Percentiles rank a stretch among this genome's conserved stretches.
These are phyloP conservation scores for Discostella pseudostelligera DNA, from an alignment of 108 stramenopile genomes.

Conservation along the genomic window DNA sequence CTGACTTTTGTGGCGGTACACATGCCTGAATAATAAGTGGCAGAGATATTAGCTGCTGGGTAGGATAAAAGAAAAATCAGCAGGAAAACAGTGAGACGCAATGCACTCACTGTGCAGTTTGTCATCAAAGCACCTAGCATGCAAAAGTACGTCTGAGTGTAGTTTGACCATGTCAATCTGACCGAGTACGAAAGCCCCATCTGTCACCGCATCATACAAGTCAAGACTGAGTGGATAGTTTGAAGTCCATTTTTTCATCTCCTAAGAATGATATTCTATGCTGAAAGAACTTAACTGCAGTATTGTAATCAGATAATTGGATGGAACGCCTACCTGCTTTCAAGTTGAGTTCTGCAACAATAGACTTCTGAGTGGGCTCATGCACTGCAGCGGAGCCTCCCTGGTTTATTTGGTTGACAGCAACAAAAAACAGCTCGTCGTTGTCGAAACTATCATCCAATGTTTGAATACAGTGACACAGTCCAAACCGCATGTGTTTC, in stretches of 20 bases:
- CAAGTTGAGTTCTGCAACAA: constrained; percentile 27
- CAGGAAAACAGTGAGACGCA: not conserved
- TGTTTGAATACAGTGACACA: constrained; percentile 10
- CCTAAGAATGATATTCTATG: constrained; percentile 29
- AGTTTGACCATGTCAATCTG: not conserved
- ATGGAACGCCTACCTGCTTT: constrained; percentile 22
- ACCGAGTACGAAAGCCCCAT: constrained; percentile 12
- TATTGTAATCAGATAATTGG: constrained; percentile 11
- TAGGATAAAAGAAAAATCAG: not conserved
- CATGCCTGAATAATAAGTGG: not conserved
- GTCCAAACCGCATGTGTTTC: constrained; percentile 19
- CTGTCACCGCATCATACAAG: constrained; percentile 21
- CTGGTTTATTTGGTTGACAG: constrained; percentile 26
- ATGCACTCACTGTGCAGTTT: not conserved
- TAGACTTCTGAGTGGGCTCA: constrained; percentile 9
- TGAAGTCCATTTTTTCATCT: constrained; percentile 11
- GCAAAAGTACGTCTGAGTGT: not conserved
- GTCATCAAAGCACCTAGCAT: constrained; percentile 4
- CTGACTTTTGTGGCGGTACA: not conserved
- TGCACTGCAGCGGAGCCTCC: constrained; percentile 16
- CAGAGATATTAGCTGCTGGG: not conserved
- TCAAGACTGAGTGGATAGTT: constrained; percentile 24
- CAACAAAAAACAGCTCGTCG: constrained; percentile 31
- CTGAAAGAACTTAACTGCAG: constrained; percentile 11
- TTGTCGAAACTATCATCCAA: not conserved